Evolutionary conservation across 1,284 basidiomycete species (phyloP).

Genomic region (Cutaneotrichosporon cavernicola): DNA sequence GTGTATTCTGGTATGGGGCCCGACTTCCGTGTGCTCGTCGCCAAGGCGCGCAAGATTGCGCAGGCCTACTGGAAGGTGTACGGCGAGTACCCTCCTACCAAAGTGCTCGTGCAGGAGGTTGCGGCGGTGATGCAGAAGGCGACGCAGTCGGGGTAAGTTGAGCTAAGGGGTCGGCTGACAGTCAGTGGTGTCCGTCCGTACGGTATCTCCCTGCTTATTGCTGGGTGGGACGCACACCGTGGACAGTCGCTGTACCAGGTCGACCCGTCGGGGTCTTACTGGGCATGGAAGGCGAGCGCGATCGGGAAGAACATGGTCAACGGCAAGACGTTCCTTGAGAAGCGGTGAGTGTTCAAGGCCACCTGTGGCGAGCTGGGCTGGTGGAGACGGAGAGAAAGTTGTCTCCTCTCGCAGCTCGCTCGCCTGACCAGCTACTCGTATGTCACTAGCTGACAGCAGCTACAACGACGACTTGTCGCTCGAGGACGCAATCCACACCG

Average conservation of each 20-base stretch:
- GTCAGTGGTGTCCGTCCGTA: constrained; percentile 93
- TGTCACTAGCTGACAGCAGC: constrained; percentile 55
- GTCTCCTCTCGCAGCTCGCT: background rate
- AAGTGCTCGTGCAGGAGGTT: constrained; percentile 93
- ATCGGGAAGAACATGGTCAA: constrained; percentile 99
- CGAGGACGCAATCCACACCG: constrained; percentile 98
- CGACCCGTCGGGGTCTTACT: constrained; percentile 96
- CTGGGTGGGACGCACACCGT: constrained; percentile 88
- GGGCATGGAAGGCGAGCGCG: constrained; percentile 99
- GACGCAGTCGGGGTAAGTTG: constrained; percentile 87
- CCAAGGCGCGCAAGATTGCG: constrained; percentile 93
- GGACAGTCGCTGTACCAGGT: constrained; percentile 96
- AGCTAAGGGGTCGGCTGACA: constrained; percentile 21
- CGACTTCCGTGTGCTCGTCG: constrained; percentile 91
- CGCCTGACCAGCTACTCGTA: background rate
- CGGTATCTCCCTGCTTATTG: constrained; percentile 93
- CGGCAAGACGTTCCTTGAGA: constrained; percentile 98
- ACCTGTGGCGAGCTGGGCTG: background rate
- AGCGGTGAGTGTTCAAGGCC: constrained; percentile 63
- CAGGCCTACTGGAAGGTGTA: constrained; percentile 99
- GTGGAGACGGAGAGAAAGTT: background rate
- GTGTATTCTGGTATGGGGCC: constrained; percentile 99
- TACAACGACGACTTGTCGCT: constrained; percentile 99
- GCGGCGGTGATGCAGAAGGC: constrained; percentile 99
- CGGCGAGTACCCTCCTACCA: constrained; percentile 97